These are phyloP conservation scores for Pulveroboletus sp. DNA, from an alignment of 768 basidiomycete species.

Conservation along the genomic window DNA sequence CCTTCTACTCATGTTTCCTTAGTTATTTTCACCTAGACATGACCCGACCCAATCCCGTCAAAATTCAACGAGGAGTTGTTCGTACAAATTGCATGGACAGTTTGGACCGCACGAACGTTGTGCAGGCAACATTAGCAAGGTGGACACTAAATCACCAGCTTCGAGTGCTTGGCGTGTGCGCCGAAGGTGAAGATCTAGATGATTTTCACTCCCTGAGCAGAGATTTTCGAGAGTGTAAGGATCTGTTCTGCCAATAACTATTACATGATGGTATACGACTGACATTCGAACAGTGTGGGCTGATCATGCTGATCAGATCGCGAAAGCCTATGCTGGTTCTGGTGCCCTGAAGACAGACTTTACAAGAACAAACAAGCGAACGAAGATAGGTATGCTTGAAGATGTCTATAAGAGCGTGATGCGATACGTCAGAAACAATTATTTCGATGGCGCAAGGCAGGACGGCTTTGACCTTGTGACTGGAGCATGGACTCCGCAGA, in stretches of 20 bases:
- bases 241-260: not conserved
- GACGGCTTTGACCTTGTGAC: slow-evolving; percentile 95
- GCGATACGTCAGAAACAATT: slow-evolving; percentile 94
- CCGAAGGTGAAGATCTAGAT: slow-evolving; percentile 68
- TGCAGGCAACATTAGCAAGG: slow-evolving; percentile 87
- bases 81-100: slow-evolving; percentile 99
- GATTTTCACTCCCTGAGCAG: slow-evolving; percentile 74
- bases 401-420: slow-evolving; percentile 81
- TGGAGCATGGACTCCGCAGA: slow-evolving; percentile 84
- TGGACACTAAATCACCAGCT: slow-evolving; percentile 80
- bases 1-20: slow-evolving; percentile 4
- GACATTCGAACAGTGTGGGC: slow-evolving; percentile 75
- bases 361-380: slow-evolving; percentile 88
- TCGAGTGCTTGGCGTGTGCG: slow-evolving; percentile 63
- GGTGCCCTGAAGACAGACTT: slow-evolving; percentile 97
- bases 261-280: slow-evolving; percentile 4
- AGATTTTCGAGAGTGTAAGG: slow-evolving; percentile 85
- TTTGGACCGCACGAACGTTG: slow-evolving; percentile 94
- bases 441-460: slow-evolving; percentile 89
- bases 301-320: slow-evolving; percentile 89
- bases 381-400: slow-evolving; percentile 70
- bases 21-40: slow-evolving; percentile 78
- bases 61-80: slow-evolving; percentile 69
- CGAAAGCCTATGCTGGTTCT: slow-evolving; percentile 89
- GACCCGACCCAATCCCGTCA: slow-evolving; percentile 41